Base-by-base conservation (phyloP, 768 basidiomycete genomes). In the Galerina marginata region DNA sequence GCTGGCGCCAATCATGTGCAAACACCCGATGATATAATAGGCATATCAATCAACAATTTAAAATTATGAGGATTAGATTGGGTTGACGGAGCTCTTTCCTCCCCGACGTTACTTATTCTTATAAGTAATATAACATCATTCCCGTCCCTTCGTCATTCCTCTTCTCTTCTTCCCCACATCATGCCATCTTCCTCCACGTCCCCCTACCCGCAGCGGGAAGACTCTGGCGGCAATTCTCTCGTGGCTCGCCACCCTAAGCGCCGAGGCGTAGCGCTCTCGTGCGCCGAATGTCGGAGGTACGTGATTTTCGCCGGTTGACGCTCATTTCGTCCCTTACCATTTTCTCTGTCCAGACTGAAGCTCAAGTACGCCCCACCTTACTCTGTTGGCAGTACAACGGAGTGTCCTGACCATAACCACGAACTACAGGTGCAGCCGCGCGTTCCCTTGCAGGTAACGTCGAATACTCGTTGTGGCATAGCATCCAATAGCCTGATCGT, bases 251-350 rank as follows among this genome's bases (percentile, higher is more conserved):
- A 77, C 69, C 58, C 65, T 54, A 86, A 82, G 76, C 85, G 81
- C 69, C 81, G 78, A 63, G 84, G 82, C 26, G 79, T 81, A 11
- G 82, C 85, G 23, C 74, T 87, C 10, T 86, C 85, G 1, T 90
- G 88, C 72, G 86, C 87, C 6, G 88, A 90, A 72, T 90, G 88
- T 75, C 79, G 88, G 68, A 82, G 88, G 87, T 87, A 57, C 56
- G 73, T 57, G 49, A 54, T 25, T 39, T 58, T 49, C 61, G 40
- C 65, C 48, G 56, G 71, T 65, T 56, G 40, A 59, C 54, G 14
- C 42, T 42, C 51, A 45, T 65, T 49, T 59, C 62, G 37, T 44
- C 57, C 55, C 48, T 60, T 23, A 54, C 56, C 45, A 66, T 54
- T 46, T 59, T 60, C 53, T 66, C 57, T 49, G 51, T 55, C 55